phyloP scores from a whole-genome alignment of 75 land plant species.

The Sequoiadendron giganteum region DNA sequence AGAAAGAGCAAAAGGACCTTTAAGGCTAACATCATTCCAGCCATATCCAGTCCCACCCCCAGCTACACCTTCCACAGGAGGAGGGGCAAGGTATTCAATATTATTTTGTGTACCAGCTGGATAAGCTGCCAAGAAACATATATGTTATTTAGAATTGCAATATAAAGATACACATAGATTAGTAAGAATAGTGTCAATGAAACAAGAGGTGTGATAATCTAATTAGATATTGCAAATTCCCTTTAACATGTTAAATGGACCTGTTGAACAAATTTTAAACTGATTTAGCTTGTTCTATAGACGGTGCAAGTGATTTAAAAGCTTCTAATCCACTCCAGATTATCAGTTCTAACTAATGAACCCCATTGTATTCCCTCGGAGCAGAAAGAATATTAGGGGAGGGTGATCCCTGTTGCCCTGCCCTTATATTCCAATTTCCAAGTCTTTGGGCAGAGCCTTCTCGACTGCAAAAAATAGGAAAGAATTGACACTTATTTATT shows the following conservation, averaged over 20 bases:
- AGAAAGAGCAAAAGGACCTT: conserved; percentile 10
- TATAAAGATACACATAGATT: not conserved
- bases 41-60: conserved; percentile 99
- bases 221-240: not conserved
- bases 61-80: conserved; percentile 94
- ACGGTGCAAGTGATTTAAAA: too few species aligned
- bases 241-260: not conserved
- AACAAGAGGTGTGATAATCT: not conserved
- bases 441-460: too few species aligned
- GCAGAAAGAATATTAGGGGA: not conserved
- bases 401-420: too few species aligned
- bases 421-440: too few species aligned
- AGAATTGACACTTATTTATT: too few species aligned
- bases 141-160: not conserved
- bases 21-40: conserved; percentile 59
- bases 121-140: not conserved
- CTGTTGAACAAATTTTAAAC: not conserved
- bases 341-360: not conserved
- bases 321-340: not conserved
- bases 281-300: not conserved
- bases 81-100: conserved; percentile 21
- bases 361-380: not conserved
- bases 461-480: too few species aligned
- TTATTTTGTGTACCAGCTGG: conserved; percentile 6
- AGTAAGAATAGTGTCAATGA: not conserved